Percentiles rank a stretch among this genome's conserved stretches.
phyloP scores from a whole-genome alignment of 2,329 filamentous ascomycete genomes.

The Plectosphaerella cucumerina region DNA sequence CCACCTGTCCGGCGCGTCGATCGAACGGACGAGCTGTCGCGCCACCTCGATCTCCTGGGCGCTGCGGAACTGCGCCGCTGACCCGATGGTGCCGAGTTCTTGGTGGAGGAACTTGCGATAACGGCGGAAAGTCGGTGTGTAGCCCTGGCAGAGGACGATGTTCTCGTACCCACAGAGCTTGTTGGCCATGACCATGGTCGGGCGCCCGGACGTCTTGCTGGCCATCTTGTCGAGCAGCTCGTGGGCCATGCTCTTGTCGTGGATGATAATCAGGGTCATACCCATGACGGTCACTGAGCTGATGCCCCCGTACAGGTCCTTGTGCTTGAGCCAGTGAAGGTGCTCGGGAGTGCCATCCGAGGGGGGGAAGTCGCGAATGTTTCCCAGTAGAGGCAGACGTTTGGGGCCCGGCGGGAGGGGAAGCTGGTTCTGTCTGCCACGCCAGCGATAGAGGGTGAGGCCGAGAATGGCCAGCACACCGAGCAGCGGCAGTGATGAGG shows the following conservation, averaged over 20 bases:
- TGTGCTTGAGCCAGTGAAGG: slow-evolving; percentile 35
- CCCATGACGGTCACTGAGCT: slow-evolving; percentile 36
- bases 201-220: slow-evolving; percentile 25
- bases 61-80: slow-evolving; percentile 11
- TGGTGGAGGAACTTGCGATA: slow-evolving; percentile 21
- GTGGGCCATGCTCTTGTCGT: slow-evolving; percentile 27
- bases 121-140: slow-evolving; percentile 16
- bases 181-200: slow-evolving; percentile 19
- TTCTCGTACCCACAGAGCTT: slow-evolving; percentile 21
- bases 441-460: background rate
- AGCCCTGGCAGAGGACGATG: slow-evolving; percentile 15
- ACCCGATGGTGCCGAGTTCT: slow-evolving; percentile 21
- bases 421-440: background rate
- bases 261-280: slow-evolving; percentile 33
- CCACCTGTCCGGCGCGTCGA: slow-evolving; percentile 7
- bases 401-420: slow-evolving; percentile 45
- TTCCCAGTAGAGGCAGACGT: slow-evolving; percentile 42
- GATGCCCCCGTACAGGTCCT: slow-evolving; percentile 30
- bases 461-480: too few relatives aligned
- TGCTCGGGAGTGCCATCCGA: slow-evolving; percentile 24
- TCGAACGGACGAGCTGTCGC: slow-evolving; percentile 5
- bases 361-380: slow-evolving; percentile 42
- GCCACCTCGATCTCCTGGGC: slow-evolving; percentile 8
- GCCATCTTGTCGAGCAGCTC: slow-evolving; percentile 32
- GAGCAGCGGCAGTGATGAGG: too few relatives aligned